Conservation (phyloP, 345 rosid genomes). For the Clausena lansium region DNA sequence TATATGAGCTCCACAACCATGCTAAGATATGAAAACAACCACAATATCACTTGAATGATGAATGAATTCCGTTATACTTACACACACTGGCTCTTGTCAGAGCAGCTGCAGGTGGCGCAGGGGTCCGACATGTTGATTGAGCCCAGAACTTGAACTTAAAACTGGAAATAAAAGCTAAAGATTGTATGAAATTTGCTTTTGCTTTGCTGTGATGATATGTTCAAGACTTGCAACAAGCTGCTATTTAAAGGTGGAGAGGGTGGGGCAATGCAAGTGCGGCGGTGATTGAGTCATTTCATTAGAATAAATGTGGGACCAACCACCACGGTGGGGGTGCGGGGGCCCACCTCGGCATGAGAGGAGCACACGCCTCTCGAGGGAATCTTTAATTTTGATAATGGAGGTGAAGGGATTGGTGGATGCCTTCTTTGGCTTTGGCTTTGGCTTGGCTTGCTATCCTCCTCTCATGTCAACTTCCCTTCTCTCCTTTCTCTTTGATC, state of each 20-base stretch:
- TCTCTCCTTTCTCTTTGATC: too few relatives aligned
- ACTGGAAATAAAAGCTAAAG: background rate
- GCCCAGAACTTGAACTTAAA: background rate
- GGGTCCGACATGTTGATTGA: constrained; percentile 57
- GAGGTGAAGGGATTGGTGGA: constrained; percentile 22
- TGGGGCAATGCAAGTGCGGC: background rate
- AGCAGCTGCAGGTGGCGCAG: constrained; percentile 81
- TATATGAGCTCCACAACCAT: background rate
- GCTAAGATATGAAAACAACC: background rate
- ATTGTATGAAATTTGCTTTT: background rate
- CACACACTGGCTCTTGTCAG: constrained; percentile 78
- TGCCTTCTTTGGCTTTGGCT: constrained; percentile 13
- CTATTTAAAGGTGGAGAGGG: constrained; percentile 48
- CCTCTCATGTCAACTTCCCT: constrained; percentile 64
- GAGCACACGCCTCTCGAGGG: constrained; percentile 45
- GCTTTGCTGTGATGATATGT: constrained; percentile 20
- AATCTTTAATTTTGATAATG: constrained; percentile 33
- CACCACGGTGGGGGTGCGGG: background rate
- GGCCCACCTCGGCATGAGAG: constrained; percentile 29
- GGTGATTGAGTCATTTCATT: background rate
- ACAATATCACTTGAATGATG: background rate
- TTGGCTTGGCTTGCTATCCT: constrained; percentile 32
- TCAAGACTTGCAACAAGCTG: background rate
- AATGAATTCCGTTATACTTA: constrained; percentile 26
- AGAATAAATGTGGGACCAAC: background rate